A percentile compares a stretch with the other conserved stretches of the same genome.
Conservation (phyloP, 371 early-diverging fungal genomes). For the Mycotypha africana region DNA sequence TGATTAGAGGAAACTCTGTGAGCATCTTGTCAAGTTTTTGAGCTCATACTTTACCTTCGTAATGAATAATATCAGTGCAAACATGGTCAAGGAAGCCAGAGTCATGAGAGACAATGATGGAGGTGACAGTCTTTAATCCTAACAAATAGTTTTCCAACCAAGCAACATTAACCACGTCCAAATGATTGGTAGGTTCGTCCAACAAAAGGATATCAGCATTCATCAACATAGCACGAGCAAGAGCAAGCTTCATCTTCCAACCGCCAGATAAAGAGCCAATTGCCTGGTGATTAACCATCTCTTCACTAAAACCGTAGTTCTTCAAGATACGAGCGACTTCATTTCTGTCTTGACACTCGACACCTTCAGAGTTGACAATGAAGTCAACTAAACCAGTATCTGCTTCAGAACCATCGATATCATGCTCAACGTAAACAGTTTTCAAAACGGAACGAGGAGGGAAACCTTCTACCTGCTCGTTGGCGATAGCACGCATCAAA, state of each 20-base stretch:
- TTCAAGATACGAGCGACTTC: conserved; percentile 53
- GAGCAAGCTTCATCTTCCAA: conserved; percentile 86
- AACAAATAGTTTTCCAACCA: conserved; percentile 81
- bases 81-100: conserved; percentile 81
- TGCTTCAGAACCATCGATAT: conserved; percentile 68
- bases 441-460: conserved; percentile 65
- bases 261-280: conserved; percentile 82
- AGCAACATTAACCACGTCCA: conserved; percentile 77
- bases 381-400: conserved; percentile 64
- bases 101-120: conserved; percentile 87
- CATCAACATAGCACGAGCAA: conserved; percentile 78
- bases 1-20: not conserved
- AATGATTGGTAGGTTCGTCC: conserved; percentile 92
- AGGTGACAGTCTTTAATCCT: conserved; percentile 64
- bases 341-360: conserved; percentile 46
- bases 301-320: conserved; percentile 66
- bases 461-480: conserved; percentile 73
- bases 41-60: conserved; percentile 44
- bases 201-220: conserved; percentile 82
- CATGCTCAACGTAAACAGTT: conserved; percentile 75
- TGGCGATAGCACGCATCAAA: conserved; percentile 75
- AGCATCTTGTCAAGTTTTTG: too few species aligned
- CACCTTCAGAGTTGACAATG: conserved; percentile 48
- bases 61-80: conserved; percentile 79
- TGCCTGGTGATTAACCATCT: conserved; percentile 52